phyloP scores from a whole-genome alignment of 495 filamentous ascomycete species.

The Aspergillus incahuasiensis region DNA sequence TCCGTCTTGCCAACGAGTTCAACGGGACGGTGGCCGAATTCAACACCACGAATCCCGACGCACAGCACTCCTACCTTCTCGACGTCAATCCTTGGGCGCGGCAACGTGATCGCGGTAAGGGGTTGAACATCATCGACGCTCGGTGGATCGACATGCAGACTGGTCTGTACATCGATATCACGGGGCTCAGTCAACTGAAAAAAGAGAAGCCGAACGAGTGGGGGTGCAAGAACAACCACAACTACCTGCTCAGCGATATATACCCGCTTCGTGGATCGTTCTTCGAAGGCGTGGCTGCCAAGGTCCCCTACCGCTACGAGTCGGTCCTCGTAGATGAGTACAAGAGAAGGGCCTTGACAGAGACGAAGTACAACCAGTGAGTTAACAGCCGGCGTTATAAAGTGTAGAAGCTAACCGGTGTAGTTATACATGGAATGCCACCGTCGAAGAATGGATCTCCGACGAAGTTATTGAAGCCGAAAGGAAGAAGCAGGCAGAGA shows the following conservation, averaged over 20 bases:
- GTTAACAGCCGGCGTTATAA: constrained; percentile 14
- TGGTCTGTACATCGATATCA: constrained; percentile 85
- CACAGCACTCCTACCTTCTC: constrained; percentile 59
- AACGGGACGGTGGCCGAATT: constrained; percentile 65
- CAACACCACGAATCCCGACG: constrained; percentile 24
- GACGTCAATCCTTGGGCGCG: constrained; percentile 71
- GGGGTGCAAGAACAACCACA: constrained; percentile 80
- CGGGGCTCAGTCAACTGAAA: constrained; percentile 68
- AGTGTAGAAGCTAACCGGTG: constrained; percentile 6
- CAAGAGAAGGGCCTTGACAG: constrained; percentile 43
- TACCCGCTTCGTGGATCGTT: constrained; percentile 52
- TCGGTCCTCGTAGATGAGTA: constrained; percentile 60
- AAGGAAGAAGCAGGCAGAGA: not conserved
- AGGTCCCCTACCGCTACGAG: constrained; percentile 59
- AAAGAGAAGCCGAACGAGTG: constrained; percentile 59
- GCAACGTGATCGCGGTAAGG: constrained; percentile 56
- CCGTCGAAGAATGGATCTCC: constrained; percentile 30
- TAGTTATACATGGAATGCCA: constrained; percentile 34
- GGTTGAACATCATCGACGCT: constrained; percentile 79
- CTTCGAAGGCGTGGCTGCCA: constrained; percentile 57
- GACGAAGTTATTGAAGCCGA: constrained; percentile 21
- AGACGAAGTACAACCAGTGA: constrained; percentile 51
- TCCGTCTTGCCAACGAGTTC: constrained; percentile 55
- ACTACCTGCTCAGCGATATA: constrained; percentile 52
- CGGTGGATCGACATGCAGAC: constrained; percentile 75